phyloP scores from a whole-genome alignment of 441 rosid genomes.

The Pelargonium australe region DNA sequence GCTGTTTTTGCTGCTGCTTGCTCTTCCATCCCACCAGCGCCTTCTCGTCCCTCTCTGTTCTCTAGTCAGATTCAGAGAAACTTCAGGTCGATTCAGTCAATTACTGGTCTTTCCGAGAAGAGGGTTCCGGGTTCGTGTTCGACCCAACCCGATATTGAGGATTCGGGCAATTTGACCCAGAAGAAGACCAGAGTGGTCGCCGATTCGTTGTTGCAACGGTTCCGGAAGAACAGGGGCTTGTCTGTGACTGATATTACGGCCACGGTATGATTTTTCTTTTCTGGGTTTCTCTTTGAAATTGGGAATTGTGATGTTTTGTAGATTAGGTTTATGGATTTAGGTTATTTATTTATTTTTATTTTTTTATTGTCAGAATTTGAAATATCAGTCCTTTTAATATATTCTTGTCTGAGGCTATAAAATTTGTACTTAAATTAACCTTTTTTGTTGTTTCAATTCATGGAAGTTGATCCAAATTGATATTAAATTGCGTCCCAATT shows the following conservation, averaged over 20 bases:
- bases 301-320: neutral
- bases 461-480: neutral
- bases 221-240: slow-evolving; percentile 47
- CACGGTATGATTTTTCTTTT: slow-evolving; percentile 32
- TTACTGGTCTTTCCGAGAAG: slow-evolving; percentile 36
- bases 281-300: neutral
- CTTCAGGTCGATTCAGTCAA: slow-evolving; percentile 32
- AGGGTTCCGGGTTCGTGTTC: slow-evolving; percentile 19
- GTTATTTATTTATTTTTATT: too few relatives aligned
- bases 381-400: too few relatives aligned
- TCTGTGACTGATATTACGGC: slow-evolving; percentile 64
- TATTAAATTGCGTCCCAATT: neutral
- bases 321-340: too few relatives aligned
- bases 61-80: slow-evolving; percentile 21
- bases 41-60: slow-evolving; percentile 27
- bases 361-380: too few relatives aligned
- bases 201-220: slow-evolving; percentile 37
- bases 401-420: too few relatives aligned
- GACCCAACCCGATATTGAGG: slow-evolving; percentile 53
- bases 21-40: slow-evolving; percentile 24
- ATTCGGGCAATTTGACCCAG: slow-evolving; percentile 28
- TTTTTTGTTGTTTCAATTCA: too few relatives aligned
- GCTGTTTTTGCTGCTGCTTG: slow-evolving; percentile 58
- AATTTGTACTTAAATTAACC: too few relatives aligned
- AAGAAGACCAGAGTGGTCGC: slow-evolving; percentile 21